Percentiles rank a stretch among this genome's conserved stretches.
phyloP scores from a whole-genome alignment of 164 flowering plant species.

The Vitis riparia region DNA sequence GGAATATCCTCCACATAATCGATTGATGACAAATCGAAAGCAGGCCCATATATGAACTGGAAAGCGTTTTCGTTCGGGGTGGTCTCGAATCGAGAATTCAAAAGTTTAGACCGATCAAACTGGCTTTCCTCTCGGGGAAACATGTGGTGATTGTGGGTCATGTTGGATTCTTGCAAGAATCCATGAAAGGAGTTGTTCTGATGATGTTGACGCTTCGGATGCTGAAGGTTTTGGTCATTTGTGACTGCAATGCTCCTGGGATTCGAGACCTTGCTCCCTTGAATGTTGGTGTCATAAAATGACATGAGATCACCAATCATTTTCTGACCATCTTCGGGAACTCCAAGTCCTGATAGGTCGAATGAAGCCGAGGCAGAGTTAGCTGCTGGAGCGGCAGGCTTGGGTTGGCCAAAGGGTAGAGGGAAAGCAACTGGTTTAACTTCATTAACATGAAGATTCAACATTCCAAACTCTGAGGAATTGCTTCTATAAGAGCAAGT shows the following conservation, averaged over 20 bases:
- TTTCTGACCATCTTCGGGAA: constrained; percentile 79
- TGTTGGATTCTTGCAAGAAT: constrained; percentile 36
- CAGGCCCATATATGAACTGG: constrained; percentile 40
- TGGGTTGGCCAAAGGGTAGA: constrained; percentile 33
- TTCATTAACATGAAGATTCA: constrained; percentile 33
- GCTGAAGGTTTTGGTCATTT: constrained; percentile 31
- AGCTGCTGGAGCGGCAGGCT: constrained; percentile 19
- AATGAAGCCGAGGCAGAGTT: constrained; percentile 21
- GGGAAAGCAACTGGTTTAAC: constrained; percentile 43
- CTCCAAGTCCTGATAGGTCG: constrained; percentile 51
- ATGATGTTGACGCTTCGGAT: constrained; percentile 29
- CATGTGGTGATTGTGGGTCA: constrained; percentile 26
- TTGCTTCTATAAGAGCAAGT: constrained; percentile 32
- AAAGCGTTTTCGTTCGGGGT: constrained; percentile 24
- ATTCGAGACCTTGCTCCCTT: constrained; percentile 33
- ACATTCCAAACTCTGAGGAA: constrained; percentile 26
- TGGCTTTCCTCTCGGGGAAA: constrained; percentile 35
- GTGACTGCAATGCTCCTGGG: constrained; percentile 15
- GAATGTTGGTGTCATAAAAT: constrained; percentile 53
- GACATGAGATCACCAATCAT: constrained; percentile 72
- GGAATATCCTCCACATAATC: constrained; percentile 20
- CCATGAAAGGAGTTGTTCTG: constrained; percentile 27
- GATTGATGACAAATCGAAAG: constrained; percentile 32
- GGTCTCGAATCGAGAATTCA: constrained; percentile 36
- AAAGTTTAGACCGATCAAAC: constrained; percentile 40